A percentile compares a stretch with the other conserved stretches of the same genome.
These are phyloP conservation scores for Ottelia alismoides DNA, from an alignment of 106 monocot genomes.

Conservation along the genomic window DNA sequence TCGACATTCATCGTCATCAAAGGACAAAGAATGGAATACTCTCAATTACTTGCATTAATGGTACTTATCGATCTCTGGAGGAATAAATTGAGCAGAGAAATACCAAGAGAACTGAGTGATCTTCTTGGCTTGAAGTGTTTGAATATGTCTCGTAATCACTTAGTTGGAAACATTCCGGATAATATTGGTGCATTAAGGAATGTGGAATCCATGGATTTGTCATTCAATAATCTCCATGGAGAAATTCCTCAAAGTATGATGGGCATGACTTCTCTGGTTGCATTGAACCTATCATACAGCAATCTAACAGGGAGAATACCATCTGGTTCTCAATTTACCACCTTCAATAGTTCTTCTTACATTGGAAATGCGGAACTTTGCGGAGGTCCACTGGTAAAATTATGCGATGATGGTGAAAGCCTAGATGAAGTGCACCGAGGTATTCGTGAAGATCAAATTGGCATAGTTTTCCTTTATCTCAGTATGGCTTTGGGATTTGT, in stretches of 20 bases:
- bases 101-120: slow-evolving; percentile 4
- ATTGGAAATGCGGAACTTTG: slow-evolving; percentile 15
- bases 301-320: slow-evolving; percentile 18
- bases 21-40: too few species aligned
- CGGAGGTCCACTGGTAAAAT: slow-evolving; percentile 2
- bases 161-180: slow-evolving; percentile 9
- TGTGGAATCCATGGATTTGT: slow-evolving; percentile 20
- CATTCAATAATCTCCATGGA: slow-evolving; percentile 12
- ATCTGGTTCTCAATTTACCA: neutral
- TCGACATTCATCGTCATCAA: too few species aligned
- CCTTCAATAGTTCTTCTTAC: slow-evolving; percentile 9
- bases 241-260: slow-evolving; percentile 11
- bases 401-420: too few species aligned
- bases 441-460: too few species aligned
- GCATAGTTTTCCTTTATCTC: too few species aligned
- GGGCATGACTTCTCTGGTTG: neutral
- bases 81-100: slow-evolving; percentile 9
- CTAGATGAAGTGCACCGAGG: too few species aligned
- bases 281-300: slow-evolving; percentile 18
- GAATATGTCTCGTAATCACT: slow-evolving; percentile 15
- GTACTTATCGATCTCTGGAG: slow-evolving; percentile 11
- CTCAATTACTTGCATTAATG: too few species aligned
- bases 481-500: too few species aligned
- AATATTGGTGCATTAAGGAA: slow-evolving; percentile 2
- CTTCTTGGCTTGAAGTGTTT: slow-evolving; percentile 2